Base-by-base conservation (phyloP, 1,139 yeast species). In the Kurtzmaniella quercitrusa region DNA sequence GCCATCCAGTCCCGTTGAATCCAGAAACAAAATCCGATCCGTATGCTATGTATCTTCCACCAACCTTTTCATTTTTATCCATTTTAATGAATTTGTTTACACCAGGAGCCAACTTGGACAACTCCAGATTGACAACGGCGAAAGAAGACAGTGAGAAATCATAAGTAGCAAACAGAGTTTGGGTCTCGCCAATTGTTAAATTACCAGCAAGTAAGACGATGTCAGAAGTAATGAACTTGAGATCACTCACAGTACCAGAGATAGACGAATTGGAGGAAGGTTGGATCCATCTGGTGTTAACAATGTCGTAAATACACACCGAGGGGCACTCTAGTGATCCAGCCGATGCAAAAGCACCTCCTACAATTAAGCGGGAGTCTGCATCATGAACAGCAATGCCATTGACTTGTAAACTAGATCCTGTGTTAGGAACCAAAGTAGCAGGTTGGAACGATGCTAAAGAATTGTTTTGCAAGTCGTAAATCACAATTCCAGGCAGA, bases 281-380 rank as follows among this genome's bases (percentile, higher is more conserved):
- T 43, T 56, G 65, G 37, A 65, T 68, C 93, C 88, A 84, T 40
- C 78, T 69, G 3, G 75, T 73, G 37, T 69, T 68, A 2, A 64
- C 60, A 46, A 84, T 62, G 52, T 85, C 85, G 58, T 81, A 89
- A 38, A 85, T 66, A 58, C 96, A 88, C 41, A 89, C 62, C 2
- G 81, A 77, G 2, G 69, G 63, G 63, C 96, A 89, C 39, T 69
- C 65, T 48, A 77, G 64, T 8, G 81, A 69, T 0, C 86, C 83
- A 3, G 85, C 84, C 33, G 69, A 62, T 25, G 73, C 74, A 55
- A 88, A 88, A 40, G 79, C 70, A 17, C 98, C 98, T 41, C 88
- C 96, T 10, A 88, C 85, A 34, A 89, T 68, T 16, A 90, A 60
- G 19, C 75, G 70, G 19, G 72, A 59, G 8, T 70, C 70, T 25